Base-by-base conservation (phyloP, 192 early-diverging fungal genomes). In the Dissophora ornata region DNA sequence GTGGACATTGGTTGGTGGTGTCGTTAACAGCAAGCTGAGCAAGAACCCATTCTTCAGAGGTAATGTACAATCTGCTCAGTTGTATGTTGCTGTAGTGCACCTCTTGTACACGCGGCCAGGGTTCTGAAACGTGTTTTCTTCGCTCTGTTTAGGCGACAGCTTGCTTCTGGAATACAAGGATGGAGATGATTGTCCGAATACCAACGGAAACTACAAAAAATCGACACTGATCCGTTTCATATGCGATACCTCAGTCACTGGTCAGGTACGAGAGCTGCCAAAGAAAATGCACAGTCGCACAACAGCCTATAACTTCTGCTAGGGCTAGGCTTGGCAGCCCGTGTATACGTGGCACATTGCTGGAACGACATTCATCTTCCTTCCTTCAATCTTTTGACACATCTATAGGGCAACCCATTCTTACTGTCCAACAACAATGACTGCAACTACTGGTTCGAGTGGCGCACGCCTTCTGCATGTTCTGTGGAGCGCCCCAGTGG, bases 381-480 rank as follows among this genome's bases (percentile, higher is more conserved):
- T 54, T 58, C 16, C 38, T 36, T 21, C 26, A 22, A 42, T 29
- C 28, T 69, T 34, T 51, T 59, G 24, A 13, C 42, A 29, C 29
- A 2, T 10, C 13, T 52, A n/a, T 50, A 81, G 79, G 71, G 71
- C 22, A 59, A 57, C 16, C 79, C 79, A 42, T 42, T 15, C 12
- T 46, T 81, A 38, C 13, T 81, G 28, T 30, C 65, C 2, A 60
- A 33, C 30, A 64, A 45, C 38, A 30, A 66, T 22, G 71, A 81
- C 22, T 81, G 80, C 33, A 56, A 36, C 47, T 75, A 50, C 29
- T 67, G 67, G 56, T 81, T 77, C 40, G 80, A 77, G 45, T 81
- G 80, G 80, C 71, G 63, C 38, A 81, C 80, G 16, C 71, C 80
- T 30, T 57, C 18, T 8, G 80, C 80, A 16, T 81, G 80, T 55